Base-by-base conservation (phyloP, 176 grass and related monocot species). In the Thinopyrum elongatum region DNA sequence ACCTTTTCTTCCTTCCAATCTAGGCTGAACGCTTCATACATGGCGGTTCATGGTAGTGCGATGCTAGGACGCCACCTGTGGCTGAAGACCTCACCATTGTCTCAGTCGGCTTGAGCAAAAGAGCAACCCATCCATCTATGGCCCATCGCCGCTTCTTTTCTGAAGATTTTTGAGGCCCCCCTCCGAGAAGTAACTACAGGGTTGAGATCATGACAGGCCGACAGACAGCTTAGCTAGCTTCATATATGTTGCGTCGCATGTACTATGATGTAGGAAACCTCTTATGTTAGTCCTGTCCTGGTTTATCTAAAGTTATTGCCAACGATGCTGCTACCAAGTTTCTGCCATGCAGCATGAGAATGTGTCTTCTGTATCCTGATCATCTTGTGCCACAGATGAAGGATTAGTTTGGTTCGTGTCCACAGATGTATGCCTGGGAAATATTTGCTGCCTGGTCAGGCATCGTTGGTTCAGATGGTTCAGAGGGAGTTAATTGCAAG, bases 11-110 rank as follows among this genome's bases (percentile, higher is more conserved):
- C 70, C 35, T 84, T 83, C 16, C 11, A 23, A 83, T 78, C 22
- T 83, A 99, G 97, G 94, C 59, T 97, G 77, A 99, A 99, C 60
- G 70, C 90, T 70, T 93, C 90, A 36, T 99, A 99, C 75, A 93
- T 96, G 27, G 83, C 90, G 41, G 92, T 96, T 65, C 97, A 99
- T 86, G 94, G 94, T 16, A 90, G 78, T 34, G 85, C 90, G 7
- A 94, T 96, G 94, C 73, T 99, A 42, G 94, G 97, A 33, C 91
- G 85, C 62, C 87, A 92, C 13, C 86, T 99, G 76, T 99, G 97
- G 97, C 25, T 99, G 85, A 99, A 96, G 87, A 96, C 94, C 22
- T 93, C 92, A 2, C 78, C 84, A 13, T 46, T 90, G 85, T 77
- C 87, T 38, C 87, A 91, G 70, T 41, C 70, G 1, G 68, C 72